phyloP scores from a whole-genome alignment of 805 yeast species.

The Pichia eremophila region DNA sequence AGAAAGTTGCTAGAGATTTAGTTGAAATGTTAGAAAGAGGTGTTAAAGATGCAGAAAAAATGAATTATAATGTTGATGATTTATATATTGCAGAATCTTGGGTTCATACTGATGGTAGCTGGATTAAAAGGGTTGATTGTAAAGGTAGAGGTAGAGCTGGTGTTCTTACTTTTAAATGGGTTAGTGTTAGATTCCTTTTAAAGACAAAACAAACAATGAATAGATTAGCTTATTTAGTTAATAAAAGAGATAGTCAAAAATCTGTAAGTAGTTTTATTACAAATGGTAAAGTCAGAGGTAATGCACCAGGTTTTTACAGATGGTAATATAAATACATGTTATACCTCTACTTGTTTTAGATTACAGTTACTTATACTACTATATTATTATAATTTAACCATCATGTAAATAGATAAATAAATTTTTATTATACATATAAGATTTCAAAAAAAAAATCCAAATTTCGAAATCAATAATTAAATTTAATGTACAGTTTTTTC shows the following conservation, averaged over 20 bases:
- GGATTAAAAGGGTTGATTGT: conserved; percentile 61
- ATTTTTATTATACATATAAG: too few relatives aligned
- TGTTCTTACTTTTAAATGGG: conserved; percentile 60
- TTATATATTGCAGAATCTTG: conserved; percentile 74
- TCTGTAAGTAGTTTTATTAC: conserved; percentile 35
- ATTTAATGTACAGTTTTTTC: background rate
- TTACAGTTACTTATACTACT: too few relatives aligned
- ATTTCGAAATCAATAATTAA: too few relatives aligned
- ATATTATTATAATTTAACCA: background rate
- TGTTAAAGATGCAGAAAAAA: conserved; percentile 51
- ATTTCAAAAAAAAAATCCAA: too few relatives aligned
- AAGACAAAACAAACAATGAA: conserved; percentile 49
- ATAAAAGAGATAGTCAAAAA: conserved; percentile 34
- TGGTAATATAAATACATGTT: conserved; percentile 30
- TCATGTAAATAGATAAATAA: conserved; percentile 5
- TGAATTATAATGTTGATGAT: conserved; percentile 50
- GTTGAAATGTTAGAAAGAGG: conserved; percentile 69
- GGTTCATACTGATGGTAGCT: conserved; percentile 83
- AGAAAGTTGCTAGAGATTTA: conserved; percentile 70
- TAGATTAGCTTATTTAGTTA: conserved; percentile 13
- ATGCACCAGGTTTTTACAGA: conserved; percentile 42
- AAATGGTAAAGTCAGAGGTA: conserved; percentile 38
- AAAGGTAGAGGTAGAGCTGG: conserved; percentile 92
- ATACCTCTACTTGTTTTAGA: too few relatives aligned
- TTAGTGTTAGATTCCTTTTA: conserved; percentile 73